Conservation (phyloP, 768 basidiomycete species). For the Mycena haematopus region DNA sequence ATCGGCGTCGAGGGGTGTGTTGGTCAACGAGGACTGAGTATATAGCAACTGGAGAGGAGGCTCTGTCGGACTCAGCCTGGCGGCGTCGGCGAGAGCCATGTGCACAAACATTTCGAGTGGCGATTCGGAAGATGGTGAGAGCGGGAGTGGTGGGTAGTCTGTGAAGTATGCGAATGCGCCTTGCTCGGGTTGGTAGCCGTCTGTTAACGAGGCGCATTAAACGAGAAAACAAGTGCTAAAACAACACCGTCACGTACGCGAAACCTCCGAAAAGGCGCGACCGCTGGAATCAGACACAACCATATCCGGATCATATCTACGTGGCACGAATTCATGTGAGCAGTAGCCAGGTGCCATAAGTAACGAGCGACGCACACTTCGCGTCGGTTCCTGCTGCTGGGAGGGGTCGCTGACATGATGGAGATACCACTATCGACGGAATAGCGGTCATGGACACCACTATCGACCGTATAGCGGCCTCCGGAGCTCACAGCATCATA, state of each 20-base stretch:
- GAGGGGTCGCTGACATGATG: slow-evolving; percentile 1
- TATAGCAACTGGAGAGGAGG: neutral
- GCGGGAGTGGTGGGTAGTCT: neutral
- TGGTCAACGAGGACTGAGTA: too few relatives aligned
- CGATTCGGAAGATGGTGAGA: neutral
- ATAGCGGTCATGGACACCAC: neutral
- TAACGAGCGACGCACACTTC: slow-evolving; percentile 1
- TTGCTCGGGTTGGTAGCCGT: neutral
- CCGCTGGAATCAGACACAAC: slow-evolving; percentile 4
- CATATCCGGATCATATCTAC: neutral
- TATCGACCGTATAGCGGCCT: neutral
- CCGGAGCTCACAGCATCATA: neutral
- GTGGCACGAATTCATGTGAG: neutral
- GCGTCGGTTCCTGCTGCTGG: neutral
- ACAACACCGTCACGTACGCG: slow-evolving; percentile 11
- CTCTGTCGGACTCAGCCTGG: neutral
- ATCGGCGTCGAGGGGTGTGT: slow-evolving; percentile 34
- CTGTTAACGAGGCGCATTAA: neutral
- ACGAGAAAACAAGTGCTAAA: neutral
- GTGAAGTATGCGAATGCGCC: neutral
- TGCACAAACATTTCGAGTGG: neutral
- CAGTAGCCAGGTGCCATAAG: neutral
- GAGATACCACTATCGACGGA: neutral
- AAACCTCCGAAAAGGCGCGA: neutral
- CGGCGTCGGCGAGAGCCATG: neutral